Conservation (phyloP, 78 protist species). For the Paulinella micropora region DNA sequence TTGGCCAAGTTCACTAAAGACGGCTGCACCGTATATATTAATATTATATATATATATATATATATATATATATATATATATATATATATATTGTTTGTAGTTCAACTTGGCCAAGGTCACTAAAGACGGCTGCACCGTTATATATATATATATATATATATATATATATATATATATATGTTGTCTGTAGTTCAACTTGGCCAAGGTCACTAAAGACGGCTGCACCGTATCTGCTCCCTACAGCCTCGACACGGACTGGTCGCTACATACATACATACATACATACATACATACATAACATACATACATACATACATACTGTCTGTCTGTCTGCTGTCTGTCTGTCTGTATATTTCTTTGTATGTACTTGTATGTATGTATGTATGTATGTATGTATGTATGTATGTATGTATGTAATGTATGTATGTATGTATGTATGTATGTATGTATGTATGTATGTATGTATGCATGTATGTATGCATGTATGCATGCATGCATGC, state of each 20-base stretch:
- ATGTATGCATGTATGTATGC: neutral
- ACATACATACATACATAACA: neutral
- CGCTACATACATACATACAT: neutral
- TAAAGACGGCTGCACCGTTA: no score
- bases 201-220: slow-evolving; percentile 20
- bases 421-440: neutral
- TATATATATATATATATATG: neutral
- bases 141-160: neutral
- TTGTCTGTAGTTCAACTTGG: neutral
- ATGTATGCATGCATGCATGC: neutral
- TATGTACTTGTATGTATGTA: no score
- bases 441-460: neutral
- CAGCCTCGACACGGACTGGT: slow-evolving; percentile 42
- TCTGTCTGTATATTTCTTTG: no score
- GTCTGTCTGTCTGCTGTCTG: no score
- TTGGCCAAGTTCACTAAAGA: slow-evolving; percentile 21
- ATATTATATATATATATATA: neutral
- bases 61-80: neutral
- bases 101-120: no score
- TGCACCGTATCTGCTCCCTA: slow-evolving; percentile 25
- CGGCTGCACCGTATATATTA: slow-evolving; percentile 18
- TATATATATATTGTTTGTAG: neutral
- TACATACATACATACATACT: no score
- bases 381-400: no score
- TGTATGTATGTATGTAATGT: neutral